These are phyloP conservation scores for Lolium rigidum DNA, from an alignment of 176 grass and related monocot species.

Conservation along the genomic window DNA sequence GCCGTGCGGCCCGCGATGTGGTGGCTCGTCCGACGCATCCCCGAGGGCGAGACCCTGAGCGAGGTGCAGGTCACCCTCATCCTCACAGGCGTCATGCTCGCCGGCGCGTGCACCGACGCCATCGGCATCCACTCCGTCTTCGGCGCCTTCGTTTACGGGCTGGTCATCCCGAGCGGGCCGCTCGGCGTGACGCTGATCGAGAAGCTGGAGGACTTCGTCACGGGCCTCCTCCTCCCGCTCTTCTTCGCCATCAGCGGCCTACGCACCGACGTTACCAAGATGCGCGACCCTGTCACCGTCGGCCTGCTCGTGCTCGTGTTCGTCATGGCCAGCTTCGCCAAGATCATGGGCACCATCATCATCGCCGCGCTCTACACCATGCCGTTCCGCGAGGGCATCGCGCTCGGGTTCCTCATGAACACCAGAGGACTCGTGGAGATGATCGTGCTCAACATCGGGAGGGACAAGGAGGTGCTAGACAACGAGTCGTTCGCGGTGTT, in stretches of 20 bases:
- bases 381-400: slow-evolving; percentile 67
- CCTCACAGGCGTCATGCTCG: slow-evolving; percentile 72
- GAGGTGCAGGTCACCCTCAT: slow-evolving; percentile 66
- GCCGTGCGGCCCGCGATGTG: slow-evolving; percentile 66
- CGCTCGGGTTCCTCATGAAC: slow-evolving; percentile 84
- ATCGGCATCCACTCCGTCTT: slow-evolving; percentile 80
- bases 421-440: slow-evolving; percentile 72
- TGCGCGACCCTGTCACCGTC: slow-evolving; percentile 49
- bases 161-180: slow-evolving; percentile 68
- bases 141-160: slow-evolving; percentile 79
- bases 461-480: slow-evolving; percentile 73
- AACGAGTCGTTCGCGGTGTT: slow-evolving; percentile 70
- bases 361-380: slow-evolving; percentile 62
- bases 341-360: slow-evolving; percentile 71
- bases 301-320: slow-evolving; percentile 66
- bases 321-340: slow-evolving; percentile 68
- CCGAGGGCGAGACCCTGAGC: slow-evolving; percentile 62
- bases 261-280: slow-evolving; percentile 52
- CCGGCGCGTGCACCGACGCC: slow-evolving; percentile 62
- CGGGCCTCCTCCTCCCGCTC: slow-evolving; percentile 61
- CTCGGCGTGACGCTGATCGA: slow-evolving; percentile 63
- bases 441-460: slow-evolving; percentile 81
- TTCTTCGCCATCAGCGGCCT: slow-evolving; percentile 78
- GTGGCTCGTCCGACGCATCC: slow-evolving; percentile 64
- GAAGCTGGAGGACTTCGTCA: slow-evolving; percentile 83